Base-by-base conservation (phyloP, 2,329 filamentous ascomycete genomes). In the Knufia fluminis region DNA sequence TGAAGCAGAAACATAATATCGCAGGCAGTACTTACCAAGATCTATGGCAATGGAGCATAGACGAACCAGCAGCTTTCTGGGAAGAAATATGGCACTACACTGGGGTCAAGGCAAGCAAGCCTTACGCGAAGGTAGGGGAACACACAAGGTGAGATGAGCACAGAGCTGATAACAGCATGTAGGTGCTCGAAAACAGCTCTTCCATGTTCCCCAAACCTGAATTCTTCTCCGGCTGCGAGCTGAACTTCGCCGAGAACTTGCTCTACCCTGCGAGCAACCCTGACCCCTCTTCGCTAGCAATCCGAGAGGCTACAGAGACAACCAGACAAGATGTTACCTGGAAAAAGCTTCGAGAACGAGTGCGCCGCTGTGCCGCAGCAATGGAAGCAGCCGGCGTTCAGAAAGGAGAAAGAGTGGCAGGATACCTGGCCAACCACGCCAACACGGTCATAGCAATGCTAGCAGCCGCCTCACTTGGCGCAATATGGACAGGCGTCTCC, bases 161-260 rank as follows among this genome's bases (percentile, higher is more conserved):
- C 14, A 7, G 4, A 26, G 24, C 8, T 28, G 43, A n/a, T n/a
- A 24, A 51, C 43, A 50, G 24, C 38, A 47, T 24, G 14, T 60
- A 90, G 82, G 83, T 87, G 36, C 71, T 95, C 16, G 78, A 85
- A 20, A 64, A 76, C 35, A 67, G 78, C 48, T 76, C 80, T 4
- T 73, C 79, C 41, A 85, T 97, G 76, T 97, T 89, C 60, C 91
- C 91, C 20, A 82, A 88, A 20, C 90, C 91, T 6, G 72, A 82
- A 52, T 97, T 95, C 73, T 97, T 96, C 65, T 66, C 80, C 50
- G 83, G 83, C 8, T 78, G 86, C 12, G 80, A 74, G 51, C 74
- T 97, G 56, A 98, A 97, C 67, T 97, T 96, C 64, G 90, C 91
- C 22, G 87, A 97, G 70, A 98, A 98, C 65, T 74, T 97, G 48